Evolutionary conservation across 768 basidiomycete species (phyloP), one percentile per base, ranked within the genome.

Genomic region (Suillus lakei): DNA sequence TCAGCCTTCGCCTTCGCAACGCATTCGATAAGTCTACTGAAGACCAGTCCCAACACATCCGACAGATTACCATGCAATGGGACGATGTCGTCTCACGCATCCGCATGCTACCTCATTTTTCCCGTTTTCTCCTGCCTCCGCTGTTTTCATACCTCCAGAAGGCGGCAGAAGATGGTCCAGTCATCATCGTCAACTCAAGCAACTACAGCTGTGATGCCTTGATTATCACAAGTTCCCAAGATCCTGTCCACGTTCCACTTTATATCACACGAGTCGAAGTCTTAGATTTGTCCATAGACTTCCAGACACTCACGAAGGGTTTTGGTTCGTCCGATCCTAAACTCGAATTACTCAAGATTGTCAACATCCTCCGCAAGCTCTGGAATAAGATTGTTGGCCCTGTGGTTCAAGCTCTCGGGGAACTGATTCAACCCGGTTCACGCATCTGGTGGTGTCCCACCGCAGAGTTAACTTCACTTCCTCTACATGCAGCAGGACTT

Each of bases 401-500:
- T n/a, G 36, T 54, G 21, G 50, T 62, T 7, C 16, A 54, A 26
- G 50, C 6, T n/a, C 46, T 62, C 15, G 54, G 23, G 13, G 62
- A 64, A 62, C 18, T n/a, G 10, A 28, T 62, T 53, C 50, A 26
- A 7, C 23, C 15, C 13, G 61, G 61, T 51, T 62, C 61, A 21
- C 61, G 32, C 18, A 62, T 62, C 26, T 62, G 61, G 61, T 62
- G 61, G 61, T 62, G 61, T 50, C 61, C 48, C 21, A 38, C 61
- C 38, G 44, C 68, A 0, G 69, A 62, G 2, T 70, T 79, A 55
- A 46, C 73, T 1, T 72, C 70, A 36, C 68, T 79, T 50, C 78
- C 78, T 3, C 65, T 79, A 34, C 78, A 79, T 64, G 78, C 78
- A 26, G 76, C 78, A 12, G 78, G 78, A 9, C 63, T 61, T 6